phyloP scores from a whole-genome alignment of 352 stramenopile species.

The Phytopythium helicoides region DNA sequence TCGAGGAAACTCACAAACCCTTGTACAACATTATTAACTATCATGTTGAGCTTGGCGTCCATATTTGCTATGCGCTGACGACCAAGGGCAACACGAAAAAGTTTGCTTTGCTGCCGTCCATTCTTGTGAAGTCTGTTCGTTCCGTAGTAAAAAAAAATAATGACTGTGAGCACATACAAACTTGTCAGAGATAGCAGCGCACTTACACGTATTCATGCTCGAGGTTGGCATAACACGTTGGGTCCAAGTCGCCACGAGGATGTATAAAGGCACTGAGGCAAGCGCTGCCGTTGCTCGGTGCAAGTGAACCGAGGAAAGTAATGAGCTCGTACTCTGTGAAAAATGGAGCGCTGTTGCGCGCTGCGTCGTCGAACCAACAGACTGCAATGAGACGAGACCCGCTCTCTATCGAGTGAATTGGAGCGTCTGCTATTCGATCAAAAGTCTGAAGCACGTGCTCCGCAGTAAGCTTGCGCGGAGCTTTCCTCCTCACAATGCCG shows the following conservation, averaged over 20 bases:
- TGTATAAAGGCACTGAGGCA: constrained; percentile 57
- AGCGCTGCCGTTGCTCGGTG: constrained; percentile 27
- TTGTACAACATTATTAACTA: constrained; percentile 44
- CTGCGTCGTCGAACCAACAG: constrained; percentile 66
- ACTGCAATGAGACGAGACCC: constrained; percentile 35
- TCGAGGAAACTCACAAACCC: constrained; percentile 51
- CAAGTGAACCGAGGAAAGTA: constrained; percentile 40
- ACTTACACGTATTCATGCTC: constrained; percentile 70
- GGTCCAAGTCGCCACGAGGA: constrained; percentile 66
- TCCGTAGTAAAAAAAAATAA: not conserved
- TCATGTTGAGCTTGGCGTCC: constrained; percentile 54
- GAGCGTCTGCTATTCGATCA: constrained; percentile 15
- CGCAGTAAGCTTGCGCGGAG: constrained; percentile 43
- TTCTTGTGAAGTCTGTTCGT: constrained; percentile 53
- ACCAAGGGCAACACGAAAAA: constrained; percentile 63
- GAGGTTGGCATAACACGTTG: constrained; percentile 63
- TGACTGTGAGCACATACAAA: not conserved
- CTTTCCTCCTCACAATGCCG: constrained; percentile 61
- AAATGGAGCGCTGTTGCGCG: constrained; percentile 38
- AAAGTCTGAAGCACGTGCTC: constrained; percentile 44
- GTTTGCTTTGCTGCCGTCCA: constrained; percentile 52
- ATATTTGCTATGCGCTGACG: constrained; percentile 67
- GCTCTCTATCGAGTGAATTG: constrained; percentile 1
- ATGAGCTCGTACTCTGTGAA: constrained; percentile 45
- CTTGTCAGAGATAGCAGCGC: not conserved